Evolutionary conservation across 2,329 filamentous ascomycete species (phyloP), one percentile per base, ranked within the genome.

Genomic region (Chalaropsis ovoidea): DNA sequence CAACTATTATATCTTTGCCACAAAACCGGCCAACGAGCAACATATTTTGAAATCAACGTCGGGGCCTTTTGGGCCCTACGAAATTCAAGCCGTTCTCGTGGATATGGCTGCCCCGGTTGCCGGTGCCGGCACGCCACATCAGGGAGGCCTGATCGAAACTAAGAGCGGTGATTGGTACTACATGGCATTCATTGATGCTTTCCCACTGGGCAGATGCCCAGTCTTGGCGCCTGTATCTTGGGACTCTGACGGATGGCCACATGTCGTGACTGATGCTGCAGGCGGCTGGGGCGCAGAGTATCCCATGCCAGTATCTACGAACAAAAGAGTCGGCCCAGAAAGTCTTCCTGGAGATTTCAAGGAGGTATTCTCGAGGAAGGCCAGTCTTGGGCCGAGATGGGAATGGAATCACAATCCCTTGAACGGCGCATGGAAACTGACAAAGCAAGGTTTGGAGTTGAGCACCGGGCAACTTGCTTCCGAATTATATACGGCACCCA

Each of bases 351-450:
- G 83, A 64, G 70, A 68, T 0, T 83, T 83, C 70, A 65, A 17
- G 8, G 68, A 69, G 1, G 27, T 2, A n/a, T 71, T 71, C 13
- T 49, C 68, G 0, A 78, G 77, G 0, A 68, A 73, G 0, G 67
- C 24, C 6, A 47, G 22, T 45, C 71, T 0, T 0, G 71, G 75
- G 8, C 73, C 75, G 0, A 73, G 78, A 19, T 84, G 81, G 80
- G 81, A 84, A 70, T 85, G 81, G 81, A 85, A 84, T 70, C 82
- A 84, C 69, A 84, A 84, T 70, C 82, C 82, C 0, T 80, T 84
- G 68, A 76, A 73, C 15, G 72, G 70, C 2, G 78, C 77, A 31
- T 84, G 73, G 71, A 71, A 71, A 11, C 74, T 81, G 7, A 71
- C 75, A 31, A 74, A 77, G 1, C 42, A 39, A 0, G 70, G 71